A percentile compares a stretch with the other conserved stretches of the same genome.
These are phyloP conservation scores for Pseudozyma pruni DNA, from an alignment of 1,284 basidiomycete species.

Conservation along the genomic window DNA sequence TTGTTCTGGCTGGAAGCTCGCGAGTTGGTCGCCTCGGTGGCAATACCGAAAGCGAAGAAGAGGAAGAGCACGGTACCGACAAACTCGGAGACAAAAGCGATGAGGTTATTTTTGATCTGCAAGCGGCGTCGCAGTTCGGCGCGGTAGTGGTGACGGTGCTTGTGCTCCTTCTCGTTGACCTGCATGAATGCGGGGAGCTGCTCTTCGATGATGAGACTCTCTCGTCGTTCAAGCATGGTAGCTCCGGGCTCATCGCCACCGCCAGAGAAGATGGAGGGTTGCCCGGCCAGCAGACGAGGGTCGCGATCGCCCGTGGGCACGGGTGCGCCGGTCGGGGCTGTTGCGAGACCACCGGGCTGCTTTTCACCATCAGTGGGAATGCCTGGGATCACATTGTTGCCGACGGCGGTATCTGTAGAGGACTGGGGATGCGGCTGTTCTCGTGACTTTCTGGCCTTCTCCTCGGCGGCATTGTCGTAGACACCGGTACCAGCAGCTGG, in stretches of 20 bases:
- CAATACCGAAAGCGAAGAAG: conserved; percentile 58
- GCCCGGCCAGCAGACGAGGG: conserved; percentile 27
- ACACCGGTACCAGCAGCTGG: conserved; percentile 37
- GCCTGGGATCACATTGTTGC: background rate
- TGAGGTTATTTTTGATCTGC: conserved; percentile 72
- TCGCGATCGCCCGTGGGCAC: conserved; percentile 24
- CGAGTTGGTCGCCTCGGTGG: conserved; percentile 43
- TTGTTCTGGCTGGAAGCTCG: conserved; percentile 26
- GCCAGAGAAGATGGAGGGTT: conserved; percentile 38
- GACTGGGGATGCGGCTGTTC: background rate
- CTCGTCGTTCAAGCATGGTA: conserved; percentile 27
- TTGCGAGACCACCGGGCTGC: conserved; percentile 29
- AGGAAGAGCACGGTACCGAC: conserved; percentile 70
- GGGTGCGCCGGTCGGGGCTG: conserved; percentile 35
- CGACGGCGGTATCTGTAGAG: conserved; percentile 20
- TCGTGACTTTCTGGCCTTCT: background rate
- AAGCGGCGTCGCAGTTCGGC: conserved; percentile 32
- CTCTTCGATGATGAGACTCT: conserved; percentile 38
- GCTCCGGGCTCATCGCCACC: conserved; percentile 1
- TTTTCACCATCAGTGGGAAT: conserved; percentile 2
- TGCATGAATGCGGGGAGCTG: conserved; percentile 49
- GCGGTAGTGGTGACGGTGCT: conserved; percentile 44
- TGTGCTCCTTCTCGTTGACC: conserved; percentile 44
- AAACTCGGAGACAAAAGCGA: conserved; percentile 70
- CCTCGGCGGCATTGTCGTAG: conserved; percentile 11